A percentile compares a stretch with the other conserved stretches of the same genome.
phyloP scores from a whole-genome alignment of 352 stramenopile genomes.

The Phytophthora sansomeana region DNA sequence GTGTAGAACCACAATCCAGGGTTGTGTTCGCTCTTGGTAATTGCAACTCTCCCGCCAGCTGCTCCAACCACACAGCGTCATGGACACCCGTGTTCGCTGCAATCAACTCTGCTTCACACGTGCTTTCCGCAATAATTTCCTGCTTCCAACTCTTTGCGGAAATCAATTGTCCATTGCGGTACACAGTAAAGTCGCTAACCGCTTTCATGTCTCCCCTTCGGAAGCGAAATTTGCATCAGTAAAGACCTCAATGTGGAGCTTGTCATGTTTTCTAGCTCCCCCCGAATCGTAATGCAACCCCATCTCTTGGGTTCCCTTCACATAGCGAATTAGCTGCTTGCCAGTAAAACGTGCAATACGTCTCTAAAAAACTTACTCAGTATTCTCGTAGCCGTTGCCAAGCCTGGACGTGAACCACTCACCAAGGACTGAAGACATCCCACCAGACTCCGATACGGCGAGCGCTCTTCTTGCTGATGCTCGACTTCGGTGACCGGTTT shows the following conservation, averaged over 20 bases:
- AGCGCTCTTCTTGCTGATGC: slow-evolving; percentile 12
- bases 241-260: slow-evolving; percentile 26
- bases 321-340: slow-evolving; percentile 7
- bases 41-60: slow-evolving; percentile 20
- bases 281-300: slow-evolving; percentile 24
- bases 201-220: slow-evolving; percentile 15
- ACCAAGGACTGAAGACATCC: slow-evolving; percentile 24
- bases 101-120: slow-evolving; percentile 25
- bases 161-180: slow-evolving; percentile 19
- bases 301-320: slow-evolving; percentile 13
- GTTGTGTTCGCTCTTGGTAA: slow-evolving; percentile 10
- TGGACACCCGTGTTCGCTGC: slow-evolving; percentile 1
- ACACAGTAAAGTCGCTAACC: slow-evolving; percentile 16
- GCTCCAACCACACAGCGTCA: slow-evolving; percentile 17
- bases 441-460: slow-evolving; percentile 25
- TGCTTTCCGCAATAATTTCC: slow-evolving; percentile 7
- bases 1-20: slow-evolving; percentile 26
- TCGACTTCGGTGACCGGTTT: background rate
- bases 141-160: slow-evolving; percentile 25
- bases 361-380: slow-evolving; percentile 15
- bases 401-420: slow-evolving; percentile 7
- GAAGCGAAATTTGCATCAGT: slow-evolving; percentile 17
- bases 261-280: slow-evolving; percentile 16
- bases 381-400: slow-evolving; percentile 10
- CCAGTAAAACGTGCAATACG: slow-evolving; percentile 3